These are phyloP conservation scores for Chrysoporthe puriensis DNA, from an alignment of 2,329 filamentous ascomycete genomes.

Conservation along the genomic window DNA sequence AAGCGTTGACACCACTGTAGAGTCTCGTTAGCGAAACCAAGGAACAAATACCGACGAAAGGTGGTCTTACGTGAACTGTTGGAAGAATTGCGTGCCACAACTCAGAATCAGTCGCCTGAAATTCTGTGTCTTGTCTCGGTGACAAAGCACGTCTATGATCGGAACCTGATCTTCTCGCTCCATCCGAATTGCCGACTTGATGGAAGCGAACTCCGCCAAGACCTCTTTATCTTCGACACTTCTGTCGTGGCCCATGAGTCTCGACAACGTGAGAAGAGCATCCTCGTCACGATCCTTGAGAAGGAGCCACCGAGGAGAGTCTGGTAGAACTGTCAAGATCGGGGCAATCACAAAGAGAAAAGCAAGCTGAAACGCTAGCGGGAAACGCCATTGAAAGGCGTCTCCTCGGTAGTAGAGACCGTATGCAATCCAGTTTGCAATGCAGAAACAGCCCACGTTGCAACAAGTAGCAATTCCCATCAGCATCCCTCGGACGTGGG, in stretches of 20 bases:
- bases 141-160: slow-evolving; percentile 40
- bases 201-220: slow-evolving; percentile 41
- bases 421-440: slow-evolving; percentile 49
- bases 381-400: slow-evolving; percentile 36
- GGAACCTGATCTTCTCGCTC: slow-evolving; percentile 41
- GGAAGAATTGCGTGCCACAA: slow-evolving; percentile 53
- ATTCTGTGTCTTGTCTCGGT: slow-evolving; percentile 43
- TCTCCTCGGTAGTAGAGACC: slow-evolving; percentile 35
- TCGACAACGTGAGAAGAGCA: slow-evolving; percentile 58
- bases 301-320: slow-evolving; percentile 57
- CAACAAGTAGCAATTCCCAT: slow-evolving; percentile 47
- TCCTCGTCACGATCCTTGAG: slow-evolving; percentile 59
- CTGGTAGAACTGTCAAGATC: slow-evolving; percentile 42
- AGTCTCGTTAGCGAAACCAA: not conserved
- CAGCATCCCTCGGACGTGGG: slow-evolving; percentile 47
- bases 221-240: slow-evolving; percentile 36
- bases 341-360: slow-evolving; percentile 41
- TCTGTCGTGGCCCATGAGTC: slow-evolving; percentile 54
- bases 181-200: slow-evolving; percentile 40
- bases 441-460: slow-evolving; percentile 47
- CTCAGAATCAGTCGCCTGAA: slow-evolving; percentile 40
- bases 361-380: slow-evolving; percentile 36
- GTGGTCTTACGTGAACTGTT: slow-evolving; percentile 44
- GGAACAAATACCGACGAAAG: too few species aligned
- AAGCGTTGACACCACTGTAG: slow-evolving; percentile 25